Evolutionary conservation across 2,329 filamentous ascomycete genomes (phyloP).

Genomic region (Grosmannia huntii): DNA sequence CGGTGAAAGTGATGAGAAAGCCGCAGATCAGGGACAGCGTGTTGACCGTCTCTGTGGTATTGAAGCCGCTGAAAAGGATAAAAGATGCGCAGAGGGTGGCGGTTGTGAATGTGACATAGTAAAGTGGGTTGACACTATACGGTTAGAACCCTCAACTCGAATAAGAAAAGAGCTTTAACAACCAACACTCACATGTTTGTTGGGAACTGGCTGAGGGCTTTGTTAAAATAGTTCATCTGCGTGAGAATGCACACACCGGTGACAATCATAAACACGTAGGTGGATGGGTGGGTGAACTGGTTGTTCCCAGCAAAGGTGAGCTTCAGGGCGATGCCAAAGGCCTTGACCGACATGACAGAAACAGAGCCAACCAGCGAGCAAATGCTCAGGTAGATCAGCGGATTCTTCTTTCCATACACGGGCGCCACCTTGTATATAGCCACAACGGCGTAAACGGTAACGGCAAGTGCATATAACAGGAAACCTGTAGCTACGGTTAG

Average conservation of each 20-base stretch:
- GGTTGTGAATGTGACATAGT: constrained; percentile 96
- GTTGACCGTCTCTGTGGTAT: constrained; percentile 83
- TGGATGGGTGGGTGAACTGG: constrained; percentile 88
- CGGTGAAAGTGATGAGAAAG: constrained; percentile 89
- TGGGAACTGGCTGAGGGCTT: constrained; percentile 89
- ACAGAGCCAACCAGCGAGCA: constrained; percentile 95
- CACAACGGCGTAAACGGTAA: constrained; percentile 70
- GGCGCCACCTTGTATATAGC: constrained; percentile 97
- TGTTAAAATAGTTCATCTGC: constrained; percentile 99
- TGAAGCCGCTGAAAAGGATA: constrained; percentile 91
- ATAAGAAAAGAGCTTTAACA: not conserved
- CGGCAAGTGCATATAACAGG: constrained; percentile 68
- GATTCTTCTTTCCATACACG: constrained; percentile 84
- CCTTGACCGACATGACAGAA: constrained; percentile 98
- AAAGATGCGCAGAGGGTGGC: constrained; percentile 90
- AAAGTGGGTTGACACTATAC: constrained; percentile 77
- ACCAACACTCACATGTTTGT: constrained; percentile 66
- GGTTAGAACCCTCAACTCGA: constrained; percentile 15
- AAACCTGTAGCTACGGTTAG: constrained; percentile 49
- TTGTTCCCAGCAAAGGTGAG: constrained; percentile 88
- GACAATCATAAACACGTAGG: constrained; percentile 94
- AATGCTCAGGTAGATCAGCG: constrained; percentile 91
- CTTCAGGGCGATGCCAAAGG: constrained; percentile 94
- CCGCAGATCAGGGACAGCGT: constrained; percentile 85
- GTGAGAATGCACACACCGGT: constrained; percentile 88